Evolutionary conservation across 495 filamentous ascomycete genomes (phyloP).

Genomic region (Trichocladium antarcticum): DNA sequence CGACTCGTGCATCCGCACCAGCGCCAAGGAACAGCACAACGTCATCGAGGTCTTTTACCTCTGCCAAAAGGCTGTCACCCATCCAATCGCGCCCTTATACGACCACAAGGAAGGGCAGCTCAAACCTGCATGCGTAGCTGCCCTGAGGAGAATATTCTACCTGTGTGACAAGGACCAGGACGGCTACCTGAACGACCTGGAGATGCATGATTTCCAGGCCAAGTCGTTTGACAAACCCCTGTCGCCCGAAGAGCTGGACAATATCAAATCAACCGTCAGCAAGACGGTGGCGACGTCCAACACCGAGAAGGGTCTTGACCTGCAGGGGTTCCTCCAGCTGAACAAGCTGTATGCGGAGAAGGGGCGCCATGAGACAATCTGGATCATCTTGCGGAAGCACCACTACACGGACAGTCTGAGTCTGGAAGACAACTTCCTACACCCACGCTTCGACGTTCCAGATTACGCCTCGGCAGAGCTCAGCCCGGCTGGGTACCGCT

Average conservation of each 20-base stretch:
- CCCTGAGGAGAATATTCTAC: conserved; percentile 83
- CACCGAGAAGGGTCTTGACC: conserved; percentile 62
- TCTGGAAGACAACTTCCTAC: conserved; percentile 80
- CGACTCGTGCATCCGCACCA: conserved; percentile 91
- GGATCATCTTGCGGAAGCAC: conserved; percentile 91
- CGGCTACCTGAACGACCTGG: conserved; percentile 80
- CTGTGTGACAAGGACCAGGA: conserved; percentile 94
- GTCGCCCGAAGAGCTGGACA: conserved; percentile 63
- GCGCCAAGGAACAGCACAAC: conserved; percentile 88
- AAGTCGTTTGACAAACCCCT: conserved; percentile 84
- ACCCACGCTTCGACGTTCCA: conserved; percentile 88
- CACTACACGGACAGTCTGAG: conserved; percentile 92
- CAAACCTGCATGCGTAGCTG: conserved; percentile 78
- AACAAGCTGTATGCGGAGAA: conserved; percentile 96
- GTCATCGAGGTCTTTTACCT: conserved; percentile 96
- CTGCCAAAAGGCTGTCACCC: conserved; percentile 96
- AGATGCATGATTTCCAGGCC: conserved; percentile 80
- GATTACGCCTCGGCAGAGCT: conserved; percentile 85
- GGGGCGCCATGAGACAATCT: conserved; percentile 95
- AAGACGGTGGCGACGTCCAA: conserved; percentile 53
- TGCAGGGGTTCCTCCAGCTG: conserved; percentile 70
- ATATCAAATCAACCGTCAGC: conserved; percentile 76
- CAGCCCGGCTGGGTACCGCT: conserved; percentile 87
- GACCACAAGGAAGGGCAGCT: conserved; percentile 85
- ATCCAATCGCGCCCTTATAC: conserved; percentile 91